phyloP scores from a whole-genome alignment of 1,284 basidiomycete genomes.

The Exobasidium rhododendri region DNA sequence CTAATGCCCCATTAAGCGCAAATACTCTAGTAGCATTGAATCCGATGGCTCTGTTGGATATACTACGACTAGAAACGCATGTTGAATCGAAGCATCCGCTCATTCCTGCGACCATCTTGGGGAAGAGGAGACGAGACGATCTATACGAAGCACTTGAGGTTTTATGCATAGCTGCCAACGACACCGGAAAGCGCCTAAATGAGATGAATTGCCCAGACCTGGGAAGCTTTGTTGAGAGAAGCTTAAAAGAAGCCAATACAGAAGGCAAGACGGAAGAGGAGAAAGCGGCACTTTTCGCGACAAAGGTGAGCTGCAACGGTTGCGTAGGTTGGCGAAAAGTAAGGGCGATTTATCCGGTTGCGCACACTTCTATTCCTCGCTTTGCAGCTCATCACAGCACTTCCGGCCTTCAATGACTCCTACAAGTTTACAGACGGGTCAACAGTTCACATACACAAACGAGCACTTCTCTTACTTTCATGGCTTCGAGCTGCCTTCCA shows the following conservation, averaged over 20 bases:
- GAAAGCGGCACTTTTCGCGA: background rate
- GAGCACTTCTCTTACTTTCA: slow-evolving; percentile 72
- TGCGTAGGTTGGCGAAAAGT: too few species aligned
- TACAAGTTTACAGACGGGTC: slow-evolving; percentile 13
- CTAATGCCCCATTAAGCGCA: slow-evolving; percentile 11
- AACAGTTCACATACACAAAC: slow-evolving; percentile 76
- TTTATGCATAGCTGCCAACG: slow-evolving; percentile 65
- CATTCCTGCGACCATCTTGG: slow-evolving; percentile 70
- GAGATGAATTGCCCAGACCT: slow-evolving; percentile 66
- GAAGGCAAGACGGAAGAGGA: slow-evolving; percentile 1
- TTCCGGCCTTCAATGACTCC: slow-evolving; percentile 17
- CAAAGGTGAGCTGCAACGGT: background rate
- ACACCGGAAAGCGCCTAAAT: slow-evolving; percentile 69
- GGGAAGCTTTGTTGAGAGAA: slow-evolving; percentile 62
- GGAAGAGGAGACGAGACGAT: slow-evolving; percentile 65
- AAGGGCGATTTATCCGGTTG: too few species aligned
- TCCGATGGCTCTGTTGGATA: slow-evolving; percentile 26
- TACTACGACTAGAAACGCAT: slow-evolving; percentile 41
- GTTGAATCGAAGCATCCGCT: slow-evolving; percentile 66
- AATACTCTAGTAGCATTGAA: slow-evolving; percentile 24
- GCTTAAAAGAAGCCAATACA: background rate
- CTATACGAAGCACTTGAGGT: slow-evolving; percentile 70
- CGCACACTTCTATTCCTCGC: background rate
- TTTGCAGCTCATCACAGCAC: background rate
- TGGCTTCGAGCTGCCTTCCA: slow-evolving; percentile 6